A percentile compares a stretch with the other conserved stretches of the same genome.
Conservation (phyloP, 371 early-diverging fungal species). For the Lichtheimia ramosa region DNA sequence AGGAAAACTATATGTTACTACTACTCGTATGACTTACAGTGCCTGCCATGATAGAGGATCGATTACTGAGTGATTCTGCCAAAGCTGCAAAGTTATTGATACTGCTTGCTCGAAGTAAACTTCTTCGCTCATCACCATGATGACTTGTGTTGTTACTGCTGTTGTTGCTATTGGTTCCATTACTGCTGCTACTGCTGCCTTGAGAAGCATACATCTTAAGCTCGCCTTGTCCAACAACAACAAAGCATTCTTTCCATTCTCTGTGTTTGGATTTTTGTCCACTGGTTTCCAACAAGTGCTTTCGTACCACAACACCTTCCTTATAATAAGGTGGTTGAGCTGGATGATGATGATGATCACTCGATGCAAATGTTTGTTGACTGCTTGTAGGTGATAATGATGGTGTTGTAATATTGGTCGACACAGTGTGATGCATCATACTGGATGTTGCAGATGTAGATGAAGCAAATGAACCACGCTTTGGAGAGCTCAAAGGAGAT, state of each 20-base stretch:
- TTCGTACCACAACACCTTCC: conserved; percentile 83
- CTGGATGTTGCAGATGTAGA: conserved; percentile 13
- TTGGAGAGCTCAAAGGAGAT: conserved; percentile 14
- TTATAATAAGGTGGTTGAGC: conserved; percentile 52
- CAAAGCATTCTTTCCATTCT: conserved; percentile 83
- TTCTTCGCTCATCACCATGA: conserved; percentile 22
- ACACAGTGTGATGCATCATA: neutral
- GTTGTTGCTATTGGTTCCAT: neutral
- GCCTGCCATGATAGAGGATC: conserved; percentile 2
- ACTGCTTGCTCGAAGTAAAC: conserved; percentile 18
- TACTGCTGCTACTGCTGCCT: conserved; percentile 1
- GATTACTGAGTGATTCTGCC: conserved; percentile 31
- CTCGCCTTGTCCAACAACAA: conserved; percentile 76
- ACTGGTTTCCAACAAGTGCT: conserved; percentile 76
- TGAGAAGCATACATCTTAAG: conserved; percentile 73
- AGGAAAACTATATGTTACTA: neutral
- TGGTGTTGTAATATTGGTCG: conserved; percentile 3
- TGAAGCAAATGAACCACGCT: conserved; percentile 19
- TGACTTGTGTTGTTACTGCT: no score
- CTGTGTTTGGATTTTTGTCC: conserved; percentile 82
- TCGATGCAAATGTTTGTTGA: neutral
- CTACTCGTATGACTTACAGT: conserved; percentile 5
- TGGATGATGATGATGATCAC: neutral
- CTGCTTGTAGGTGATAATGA: conserved; percentile 6
- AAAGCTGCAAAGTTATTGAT: conserved; percentile 19